phyloP scores from a whole-genome alignment of 2,329 filamentous ascomycete genomes.

The Massarina eburnea region DNA sequence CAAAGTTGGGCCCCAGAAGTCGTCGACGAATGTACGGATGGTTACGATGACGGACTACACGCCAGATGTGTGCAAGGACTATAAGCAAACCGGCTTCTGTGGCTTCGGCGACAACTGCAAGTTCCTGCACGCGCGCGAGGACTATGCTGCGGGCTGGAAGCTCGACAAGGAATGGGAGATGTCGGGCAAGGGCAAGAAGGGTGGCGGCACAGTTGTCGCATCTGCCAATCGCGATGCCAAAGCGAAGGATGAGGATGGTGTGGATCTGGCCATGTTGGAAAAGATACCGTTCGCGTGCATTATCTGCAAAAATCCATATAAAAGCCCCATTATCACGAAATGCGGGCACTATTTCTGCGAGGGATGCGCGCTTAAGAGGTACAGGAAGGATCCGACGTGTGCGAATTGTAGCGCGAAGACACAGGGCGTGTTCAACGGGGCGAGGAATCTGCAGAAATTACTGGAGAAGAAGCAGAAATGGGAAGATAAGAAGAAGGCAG shows the following conservation, averaged over 20 bases:
- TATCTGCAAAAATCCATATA: conserved; percentile 79
- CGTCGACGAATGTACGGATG: conserved; percentile 84
- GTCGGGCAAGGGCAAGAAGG: conserved; percentile 65
- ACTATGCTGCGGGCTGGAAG: conserved; percentile 92
- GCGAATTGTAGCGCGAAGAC: conserved; percentile 84
- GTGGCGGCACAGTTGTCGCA: conserved; percentile 55
- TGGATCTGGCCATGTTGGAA: conserved; percentile 73
- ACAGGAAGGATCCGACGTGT: conserved; percentile 83
- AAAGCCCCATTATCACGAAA: conserved; percentile 78
- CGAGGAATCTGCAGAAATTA: conserved; percentile 79
- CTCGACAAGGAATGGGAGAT: conserved; percentile 93
- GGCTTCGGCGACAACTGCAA: conserved; percentile 81
- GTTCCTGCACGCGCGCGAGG: conserved; percentile 73
- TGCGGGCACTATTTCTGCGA: conserved; percentile 98
- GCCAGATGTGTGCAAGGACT: conserved; percentile 94
- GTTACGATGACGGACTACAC: conserved; percentile 89
- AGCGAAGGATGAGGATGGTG: conserved; percentile 51
- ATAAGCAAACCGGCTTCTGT: conserved; percentile 69
- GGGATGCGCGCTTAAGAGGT: conserved; percentile 80
- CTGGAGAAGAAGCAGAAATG: conserved; percentile 71
- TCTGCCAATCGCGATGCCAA: conserved; percentile 55
- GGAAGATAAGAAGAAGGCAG: conserved; percentile 60
- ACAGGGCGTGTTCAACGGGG: conserved; percentile 84
- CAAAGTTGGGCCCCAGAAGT: conserved; percentile 82
- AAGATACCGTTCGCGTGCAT: conserved; percentile 89